Evolutionary conservation across 352 stramenopile species (phyloP).

Genomic region (Stramenopiles sp.): DNA sequence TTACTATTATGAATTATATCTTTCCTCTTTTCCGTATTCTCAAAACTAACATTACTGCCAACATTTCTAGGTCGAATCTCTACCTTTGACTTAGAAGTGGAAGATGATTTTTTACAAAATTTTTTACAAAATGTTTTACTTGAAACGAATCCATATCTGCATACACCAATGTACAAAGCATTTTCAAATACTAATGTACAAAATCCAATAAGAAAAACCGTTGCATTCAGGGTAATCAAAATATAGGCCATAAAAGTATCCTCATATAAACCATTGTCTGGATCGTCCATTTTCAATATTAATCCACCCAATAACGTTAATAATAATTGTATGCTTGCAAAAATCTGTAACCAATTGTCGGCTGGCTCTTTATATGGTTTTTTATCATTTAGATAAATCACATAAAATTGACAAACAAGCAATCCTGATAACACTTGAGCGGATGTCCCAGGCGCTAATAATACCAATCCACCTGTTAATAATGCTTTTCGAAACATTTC

Average conservation of each 20-base stretch:
- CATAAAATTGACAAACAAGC: neutral
- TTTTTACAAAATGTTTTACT: too few relatives aligned
- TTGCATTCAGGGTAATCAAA: neutral
- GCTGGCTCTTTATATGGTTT: neutral
- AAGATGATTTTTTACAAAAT: too few relatives aligned
- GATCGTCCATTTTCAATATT: constrained; percentile 6
- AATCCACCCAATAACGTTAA: neutral
- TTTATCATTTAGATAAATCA: neutral
- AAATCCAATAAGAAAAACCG: neutral
- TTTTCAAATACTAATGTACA: neutral
- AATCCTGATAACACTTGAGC: neutral
- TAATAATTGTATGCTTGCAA: neutral
- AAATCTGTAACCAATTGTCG: neutral
- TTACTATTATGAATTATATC: too few relatives aligned
- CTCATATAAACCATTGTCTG: neutral
- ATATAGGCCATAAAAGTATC: neutral
- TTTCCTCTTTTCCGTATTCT: too few relatives aligned
- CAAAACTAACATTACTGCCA: too few relatives aligned
- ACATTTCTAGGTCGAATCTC: too few relatives aligned
- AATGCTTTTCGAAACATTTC: constrained; percentile 2
- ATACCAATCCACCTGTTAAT: neutral
- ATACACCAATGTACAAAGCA: too few relatives aligned
- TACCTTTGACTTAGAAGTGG: too few relatives aligned
- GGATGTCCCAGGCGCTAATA: neutral
- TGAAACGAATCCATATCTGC: too few relatives aligned